Evolutionary conservation across 495 filamentous ascomycete species (phyloP).

Genomic region (Xylaria venustula): DNA sequence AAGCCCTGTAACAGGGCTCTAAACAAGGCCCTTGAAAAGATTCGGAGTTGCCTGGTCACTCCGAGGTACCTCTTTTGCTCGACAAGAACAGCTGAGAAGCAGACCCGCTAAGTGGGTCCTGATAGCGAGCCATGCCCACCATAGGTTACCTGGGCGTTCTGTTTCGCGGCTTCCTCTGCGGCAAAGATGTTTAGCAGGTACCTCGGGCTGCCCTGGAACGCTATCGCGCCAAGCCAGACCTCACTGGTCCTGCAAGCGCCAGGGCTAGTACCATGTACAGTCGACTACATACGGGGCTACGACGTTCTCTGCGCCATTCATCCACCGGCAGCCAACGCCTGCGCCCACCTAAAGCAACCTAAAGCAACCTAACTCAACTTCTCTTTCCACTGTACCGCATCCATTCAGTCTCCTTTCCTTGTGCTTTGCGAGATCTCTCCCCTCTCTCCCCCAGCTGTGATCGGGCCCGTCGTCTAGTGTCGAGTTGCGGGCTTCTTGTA

Average conservation of each 20-base stretch:
- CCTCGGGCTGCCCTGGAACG: background rate
- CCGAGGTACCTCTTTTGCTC: background rate
- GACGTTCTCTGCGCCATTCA: constrained; percentile 4
- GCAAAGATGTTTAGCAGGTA: background rate
- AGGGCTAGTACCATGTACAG: too few species aligned
- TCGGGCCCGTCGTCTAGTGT: background rate
- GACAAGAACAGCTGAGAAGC: background rate
- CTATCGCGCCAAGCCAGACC: constrained; percentile 3
- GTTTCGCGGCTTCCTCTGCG: background rate
- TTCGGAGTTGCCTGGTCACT: background rate
- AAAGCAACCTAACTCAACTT: constrained; percentile 4
- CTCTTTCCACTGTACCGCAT: constrained; percentile 19
- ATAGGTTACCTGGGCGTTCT: background rate
- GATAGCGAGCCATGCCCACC: background rate
- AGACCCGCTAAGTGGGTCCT: background rate
- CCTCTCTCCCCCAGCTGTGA: constrained; percentile 9
- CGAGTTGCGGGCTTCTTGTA: background rate
- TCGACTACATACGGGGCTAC: background rate
- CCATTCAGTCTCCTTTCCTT: constrained; percentile 26
- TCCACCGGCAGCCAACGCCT: constrained; percentile 9
- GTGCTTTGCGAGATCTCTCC: constrained; percentile 18
- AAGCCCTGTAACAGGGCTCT: too few species aligned
- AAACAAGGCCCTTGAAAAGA: background rate
- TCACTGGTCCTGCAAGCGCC: constrained; percentile 10
- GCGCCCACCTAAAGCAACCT: constrained; percentile 9